Percentiles rank a stretch among this genome's conserved stretches.
Evolutionary conservation across 306 rosid genomes (phyloP).

Genomic region (Elaeagnus macrophylla): DNA sequence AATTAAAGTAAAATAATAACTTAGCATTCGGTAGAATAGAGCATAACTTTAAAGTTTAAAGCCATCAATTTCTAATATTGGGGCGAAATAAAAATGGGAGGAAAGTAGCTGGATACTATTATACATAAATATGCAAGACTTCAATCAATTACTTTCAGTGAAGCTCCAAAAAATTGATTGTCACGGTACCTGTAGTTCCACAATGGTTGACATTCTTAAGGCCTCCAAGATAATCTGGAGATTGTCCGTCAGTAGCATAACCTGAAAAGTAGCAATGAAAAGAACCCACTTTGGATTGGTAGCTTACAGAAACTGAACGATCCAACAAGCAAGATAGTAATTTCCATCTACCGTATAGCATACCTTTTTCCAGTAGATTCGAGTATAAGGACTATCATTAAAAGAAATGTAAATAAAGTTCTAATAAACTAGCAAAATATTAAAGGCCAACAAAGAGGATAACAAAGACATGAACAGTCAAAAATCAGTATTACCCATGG

Average conservation of each 20-base stretch:
- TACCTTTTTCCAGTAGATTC: neutral
- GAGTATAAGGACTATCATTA: no score
- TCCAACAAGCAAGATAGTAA: no score
- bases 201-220: constrained; percentile 40
- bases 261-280: constrained; percentile 31
- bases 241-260: constrained; percentile 58
- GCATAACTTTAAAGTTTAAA: neutral
- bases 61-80: neutral
- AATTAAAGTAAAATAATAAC: constrained; percentile 8
- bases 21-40: no score
- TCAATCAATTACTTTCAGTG: neutral
- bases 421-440: no score
- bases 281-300: constrained; percentile 1
- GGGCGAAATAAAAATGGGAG: neutral
- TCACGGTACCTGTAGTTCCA: constrained; percentile 64
- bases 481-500: no score
- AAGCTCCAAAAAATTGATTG: constrained; percentile 3
- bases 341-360: neutral
- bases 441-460: no score
- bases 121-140: neutral
- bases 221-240: constrained; percentile 58
- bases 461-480: no score
- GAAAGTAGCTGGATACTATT: neutral
- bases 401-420: no score
- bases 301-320: neutral